A percentile compares a stretch with the other conserved stretches of the same genome.
Evolutionary conservation across 768 basidiomycete genomes (phyloP).

Genomic region (Boletus tylopilopsis): DNA sequence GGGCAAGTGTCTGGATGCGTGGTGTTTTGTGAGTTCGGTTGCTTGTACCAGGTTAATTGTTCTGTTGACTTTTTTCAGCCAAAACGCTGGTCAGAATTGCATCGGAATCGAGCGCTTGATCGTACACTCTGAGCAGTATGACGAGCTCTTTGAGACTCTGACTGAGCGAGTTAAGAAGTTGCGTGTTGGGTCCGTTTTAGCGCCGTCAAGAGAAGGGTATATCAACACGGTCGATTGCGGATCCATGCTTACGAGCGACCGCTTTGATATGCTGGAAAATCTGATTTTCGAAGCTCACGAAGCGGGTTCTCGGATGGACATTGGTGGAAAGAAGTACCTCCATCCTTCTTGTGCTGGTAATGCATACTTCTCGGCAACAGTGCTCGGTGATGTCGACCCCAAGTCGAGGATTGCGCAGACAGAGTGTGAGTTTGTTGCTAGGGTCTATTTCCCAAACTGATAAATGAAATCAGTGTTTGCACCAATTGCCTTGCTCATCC

Average conservation of each 20-base stretch:
- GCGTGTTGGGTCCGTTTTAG: slow-evolving; percentile 74
- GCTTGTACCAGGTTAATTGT: not conserved
- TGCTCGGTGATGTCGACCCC: slow-evolving; percentile 73
- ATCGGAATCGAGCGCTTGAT: slow-evolving; percentile 94
- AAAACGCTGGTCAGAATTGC: slow-evolving; percentile 94
- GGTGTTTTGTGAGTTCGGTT: slow-evolving; percentile 76
- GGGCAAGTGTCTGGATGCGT: slow-evolving; percentile 81
- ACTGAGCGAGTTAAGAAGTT: slow-evolving; percentile 60
- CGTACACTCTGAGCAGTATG: slow-evolving; percentile 75
- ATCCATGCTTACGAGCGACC: slow-evolving; percentile 74
- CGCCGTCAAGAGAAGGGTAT: slow-evolving; percentile 62
- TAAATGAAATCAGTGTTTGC: slow-evolving; percentile 75
- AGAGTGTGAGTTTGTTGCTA: slow-evolving; percentile 52
- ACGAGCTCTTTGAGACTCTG: slow-evolving; percentile 67
- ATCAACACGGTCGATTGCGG: slow-evolving; percentile 79
- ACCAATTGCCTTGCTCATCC: slow-evolving; percentile 83
- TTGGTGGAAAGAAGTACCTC: slow-evolving; percentile 61
- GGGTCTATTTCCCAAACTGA: slow-evolving; percentile 9
- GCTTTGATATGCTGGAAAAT: slow-evolving; percentile 64
- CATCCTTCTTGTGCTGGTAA: slow-evolving; percentile 71
- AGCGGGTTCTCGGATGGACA: slow-evolving; percentile 58
- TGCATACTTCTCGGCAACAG: slow-evolving; percentile 82
- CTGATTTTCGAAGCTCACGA: slow-evolving; percentile 68
- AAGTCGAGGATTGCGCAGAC: slow-evolving; percentile 73
- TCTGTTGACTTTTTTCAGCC: slow-evolving; percentile 44